A percentile compares a stretch with the other conserved stretches of the same genome.
These are phyloP conservation scores for Juncus inflexus DNA, from an alignment of 176 grass and related monocot genomes.

Conservation along the genomic window DNA sequence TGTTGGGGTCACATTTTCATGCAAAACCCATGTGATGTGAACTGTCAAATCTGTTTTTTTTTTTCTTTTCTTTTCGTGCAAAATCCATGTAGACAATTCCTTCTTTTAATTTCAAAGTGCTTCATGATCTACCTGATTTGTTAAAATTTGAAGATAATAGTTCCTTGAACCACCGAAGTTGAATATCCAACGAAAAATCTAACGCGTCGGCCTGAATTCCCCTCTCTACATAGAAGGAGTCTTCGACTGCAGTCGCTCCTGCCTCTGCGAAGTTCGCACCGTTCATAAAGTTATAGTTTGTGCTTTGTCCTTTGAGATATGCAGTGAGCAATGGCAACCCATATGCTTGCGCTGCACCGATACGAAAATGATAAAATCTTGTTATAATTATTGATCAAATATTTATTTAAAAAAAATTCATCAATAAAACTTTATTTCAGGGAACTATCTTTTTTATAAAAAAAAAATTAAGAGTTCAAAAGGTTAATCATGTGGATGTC, in stretches of 20 bases:
- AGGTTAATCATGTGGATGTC: too few species aligned
- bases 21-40: too few species aligned
- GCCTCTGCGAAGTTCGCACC: slow-evolving; percentile 78
- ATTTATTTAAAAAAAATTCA: too few species aligned
- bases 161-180: slow-evolving; percentile 66
- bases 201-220: slow-evolving; percentile 39
- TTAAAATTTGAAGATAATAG: slow-evolving; percentile 29
- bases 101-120: not conserved
- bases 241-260: slow-evolving; percentile 59
- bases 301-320: slow-evolving; percentile 38
- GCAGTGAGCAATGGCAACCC: slow-evolving; percentile 29
- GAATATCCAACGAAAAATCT: slow-evolving; percentile 36
- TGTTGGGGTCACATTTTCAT: too few species aligned
- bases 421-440: too few species aligned
- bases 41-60: too few species aligned
- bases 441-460: too few species aligned
- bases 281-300: slow-evolving; percentile 37
- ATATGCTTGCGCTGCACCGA: slow-evolving; percentile 3
- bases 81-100: too few species aligned
- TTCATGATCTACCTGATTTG: not conserved
- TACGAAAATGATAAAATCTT: too few species aligned
- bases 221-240: slow-evolving; percentile 43
- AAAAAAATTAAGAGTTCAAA: too few species aligned
- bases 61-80: too few species aligned
- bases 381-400: too few species aligned